Percentiles rank a stretch among this genome's conserved stretches.
These are phyloP conservation scores for Fusarium xyrophilum DNA, from an alignment of 2,329 filamentous ascomycete genomes.

Conservation along the genomic window DNA sequence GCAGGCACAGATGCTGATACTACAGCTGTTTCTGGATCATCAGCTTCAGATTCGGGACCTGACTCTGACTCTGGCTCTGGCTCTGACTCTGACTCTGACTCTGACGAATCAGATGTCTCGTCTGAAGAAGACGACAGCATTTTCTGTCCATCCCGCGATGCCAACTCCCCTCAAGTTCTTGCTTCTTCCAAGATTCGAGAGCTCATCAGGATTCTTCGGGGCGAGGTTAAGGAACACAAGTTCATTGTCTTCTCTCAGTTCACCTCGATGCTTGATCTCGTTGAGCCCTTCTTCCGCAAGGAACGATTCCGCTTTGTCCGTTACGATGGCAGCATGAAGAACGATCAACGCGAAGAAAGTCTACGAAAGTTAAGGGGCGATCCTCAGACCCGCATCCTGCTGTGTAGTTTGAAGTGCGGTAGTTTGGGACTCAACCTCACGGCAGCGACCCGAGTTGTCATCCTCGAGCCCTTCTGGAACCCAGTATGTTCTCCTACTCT, in stretches of 20 bases:
- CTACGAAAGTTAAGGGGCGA: conserved; percentile 79
- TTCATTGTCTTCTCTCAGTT: conserved; percentile 99
- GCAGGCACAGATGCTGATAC: conserved; percentile 25
- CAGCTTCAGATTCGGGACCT: conserved; percentile 13
- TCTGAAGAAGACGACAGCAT: conserved; percentile 50
- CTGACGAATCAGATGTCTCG: conserved; percentile 34
- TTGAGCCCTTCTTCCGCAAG: conserved; percentile 85
- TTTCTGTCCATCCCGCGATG: conserved; percentile 38
- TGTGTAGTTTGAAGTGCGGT: conserved; percentile 94
- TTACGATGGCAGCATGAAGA: conserved; percentile 95
- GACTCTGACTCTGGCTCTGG: conserved; percentile 38
- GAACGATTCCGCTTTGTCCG: conserved; percentile 81
- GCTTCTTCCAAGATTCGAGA: conserved; percentile 92
- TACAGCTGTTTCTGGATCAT: conserved; percentile 22
- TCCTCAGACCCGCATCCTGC: conserved; percentile 76
- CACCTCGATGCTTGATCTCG: conserved; percentile 95
- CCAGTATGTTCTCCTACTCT: conserved; percentile 64
- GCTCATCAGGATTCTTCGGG: conserved; percentile 78
- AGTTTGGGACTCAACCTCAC: conserved; percentile 93
- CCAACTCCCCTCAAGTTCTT: conserved; percentile 53
- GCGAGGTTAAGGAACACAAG: conserved; percentile 83
- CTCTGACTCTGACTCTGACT: conserved; percentile 37
- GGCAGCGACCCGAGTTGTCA: conserved; percentile 89
- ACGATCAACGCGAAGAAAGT: conserved; percentile 88
- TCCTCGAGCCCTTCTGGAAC: conserved; percentile 99